Evolutionary conservation across 2,329 filamentous ascomycete species (phyloP), one percentile per base, ranked within the genome.

Genomic region (Sporothrix luriei): DNA sequence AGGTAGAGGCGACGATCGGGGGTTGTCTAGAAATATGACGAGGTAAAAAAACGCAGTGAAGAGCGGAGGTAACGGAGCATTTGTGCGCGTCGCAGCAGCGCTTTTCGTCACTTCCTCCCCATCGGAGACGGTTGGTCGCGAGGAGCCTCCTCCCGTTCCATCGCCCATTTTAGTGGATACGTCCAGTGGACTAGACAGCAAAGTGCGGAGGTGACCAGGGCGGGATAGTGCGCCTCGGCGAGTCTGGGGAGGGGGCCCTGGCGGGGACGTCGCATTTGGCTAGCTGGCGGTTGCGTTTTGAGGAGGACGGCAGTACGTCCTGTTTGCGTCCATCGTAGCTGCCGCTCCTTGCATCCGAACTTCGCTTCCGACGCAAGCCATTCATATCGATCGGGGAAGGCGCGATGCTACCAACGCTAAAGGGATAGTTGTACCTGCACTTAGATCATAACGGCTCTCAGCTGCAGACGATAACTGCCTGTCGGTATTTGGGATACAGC

Each of bases 191-290:
- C 10, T 14, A 62, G n/a, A 24, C 16, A 16, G 2, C 7, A 29
- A 51, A 66, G 62, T 52, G 52, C 59, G 66, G 66, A 57, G 65
- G 33, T 38, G 65, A n/a, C 33, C 59, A 46, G 48, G 14, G 49
- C 24, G 40, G 52, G 40, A 68, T 48, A 59, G 66, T 51, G 65
- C 66, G 52, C 52, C 66, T 68, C 66, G 66, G 66, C 52, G 57
- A 16, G 19, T 68, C 43, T 48, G 49, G 29, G 33, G 40, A 24
- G 52, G 16, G 33, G 11, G n/a, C 24, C 46, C 24, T 16, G 21
- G 66, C 29, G 51, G 33, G 66, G 33, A 57, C 49, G 38, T n/a
- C 26, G 49, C 51, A 26, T 16, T 46, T 38, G 6, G 38, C 5
- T 54, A 10, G 49, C 24, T 2, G 26, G 29, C 11, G 54, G 10